phyloP scores from a whole-genome alignment of 2,329 filamentous ascomycete species.

The Didymella pinodella region DNA sequence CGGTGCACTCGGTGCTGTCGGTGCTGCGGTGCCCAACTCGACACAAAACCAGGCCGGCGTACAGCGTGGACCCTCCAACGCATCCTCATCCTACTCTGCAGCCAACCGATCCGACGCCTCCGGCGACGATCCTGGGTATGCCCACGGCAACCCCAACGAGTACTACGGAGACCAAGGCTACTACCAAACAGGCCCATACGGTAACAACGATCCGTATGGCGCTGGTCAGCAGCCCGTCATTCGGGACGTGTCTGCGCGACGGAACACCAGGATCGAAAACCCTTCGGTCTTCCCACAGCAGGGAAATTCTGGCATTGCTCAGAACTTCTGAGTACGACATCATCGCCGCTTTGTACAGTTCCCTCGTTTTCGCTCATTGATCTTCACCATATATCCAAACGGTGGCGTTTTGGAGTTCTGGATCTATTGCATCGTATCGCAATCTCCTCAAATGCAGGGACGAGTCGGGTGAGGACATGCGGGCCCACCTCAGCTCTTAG shows the following conservation, averaged over 20 bases:
- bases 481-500: conserved; percentile 21
- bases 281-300: conserved; percentile 88
- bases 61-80: conserved; percentile 89
- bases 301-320: conserved; percentile 88
- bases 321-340: conserved; percentile 77
- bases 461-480: conserved; percentile 17
- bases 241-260: conserved; percentile 86
- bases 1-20: conserved; percentile 70
- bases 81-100: conserved; percentile 92
- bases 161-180: conserved; percentile 66
- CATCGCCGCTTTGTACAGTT: conserved; percentile 15
- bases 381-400: conserved; percentile 23
- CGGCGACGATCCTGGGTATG: conserved; percentile 60
- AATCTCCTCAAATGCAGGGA: conserved; percentile 22
- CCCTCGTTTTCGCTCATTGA: conserved; percentile 11
- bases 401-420: conserved; percentile 20
- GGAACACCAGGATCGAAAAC: conserved; percentile 95
- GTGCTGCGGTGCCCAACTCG: conserved; percentile 63
- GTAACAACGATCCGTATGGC: conserved; percentile 61
- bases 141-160: conserved; percentile 56
- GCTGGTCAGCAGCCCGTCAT: conserved; percentile 77
- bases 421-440: conserved; percentile 19
- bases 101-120: conserved; percentile 74
- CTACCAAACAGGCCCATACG: conserved; percentile 64
- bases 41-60: conserved; percentile 72